Evolutionary conservation across 2,329 filamentous ascomycete species (phyloP).

Genomic region (Aspergillus japonicus): DNA sequence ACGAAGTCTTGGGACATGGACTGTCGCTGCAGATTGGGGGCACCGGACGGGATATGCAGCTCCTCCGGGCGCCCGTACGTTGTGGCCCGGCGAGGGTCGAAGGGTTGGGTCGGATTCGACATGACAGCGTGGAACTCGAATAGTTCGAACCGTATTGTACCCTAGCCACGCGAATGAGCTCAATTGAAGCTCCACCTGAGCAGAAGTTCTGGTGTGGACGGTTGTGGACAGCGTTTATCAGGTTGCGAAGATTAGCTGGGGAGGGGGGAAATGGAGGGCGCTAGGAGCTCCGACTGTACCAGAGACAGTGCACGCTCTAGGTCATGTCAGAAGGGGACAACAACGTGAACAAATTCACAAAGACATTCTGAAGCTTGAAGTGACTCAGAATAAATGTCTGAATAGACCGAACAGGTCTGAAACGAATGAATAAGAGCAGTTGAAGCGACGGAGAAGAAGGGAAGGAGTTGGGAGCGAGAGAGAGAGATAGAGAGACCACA

Average conservation of each 20-base stretch:
- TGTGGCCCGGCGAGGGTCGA: constrained; percentile 52
- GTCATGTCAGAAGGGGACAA: constrained; percentile 44
- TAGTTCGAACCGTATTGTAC: background rate
- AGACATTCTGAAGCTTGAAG: constrained; percentile 20
- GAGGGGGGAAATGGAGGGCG: constrained; percentile 9
- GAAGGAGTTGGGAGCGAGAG: background rate
- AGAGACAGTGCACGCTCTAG: constrained; percentile 46
- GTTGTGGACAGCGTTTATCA: background rate
- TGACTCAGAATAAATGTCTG: background rate
- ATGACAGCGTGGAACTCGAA: constrained; percentile 24
- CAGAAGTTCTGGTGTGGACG: background rate
- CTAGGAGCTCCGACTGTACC: constrained; percentile 36
- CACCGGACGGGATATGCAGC: constrained; percentile 52
- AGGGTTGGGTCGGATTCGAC: constrained; percentile 48
- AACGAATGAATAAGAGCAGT: constrained; percentile 4
- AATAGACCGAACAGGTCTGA: constrained; percentile 3
- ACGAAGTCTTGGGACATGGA: constrained; percentile 50
- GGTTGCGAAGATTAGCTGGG: background rate
- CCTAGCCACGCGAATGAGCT: background rate
- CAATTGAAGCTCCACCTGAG: background rate
- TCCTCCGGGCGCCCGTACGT: constrained; percentile 54
- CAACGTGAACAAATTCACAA: constrained; percentile 18
- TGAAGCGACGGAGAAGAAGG: background rate
- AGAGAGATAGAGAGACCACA: background rate
- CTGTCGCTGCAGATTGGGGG: constrained; percentile 41